Evolutionary conservation across 2,329 filamentous ascomycete species (phyloP).

Genomic region (Beauveria bassiana): DNA sequence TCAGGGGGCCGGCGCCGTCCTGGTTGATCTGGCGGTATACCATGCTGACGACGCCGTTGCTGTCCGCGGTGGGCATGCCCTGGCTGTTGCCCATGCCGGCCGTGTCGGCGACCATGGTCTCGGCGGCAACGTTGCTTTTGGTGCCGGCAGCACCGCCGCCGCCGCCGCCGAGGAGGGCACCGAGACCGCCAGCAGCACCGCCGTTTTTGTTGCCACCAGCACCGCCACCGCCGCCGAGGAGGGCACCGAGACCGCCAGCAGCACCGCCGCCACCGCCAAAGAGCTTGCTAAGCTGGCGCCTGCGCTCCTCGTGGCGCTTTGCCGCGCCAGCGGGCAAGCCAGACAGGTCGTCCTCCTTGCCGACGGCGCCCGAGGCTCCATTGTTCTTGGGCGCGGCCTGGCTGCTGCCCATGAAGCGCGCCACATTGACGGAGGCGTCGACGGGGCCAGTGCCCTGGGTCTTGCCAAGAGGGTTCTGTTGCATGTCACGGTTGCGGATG

Average conservation of each 20-base stretch:
- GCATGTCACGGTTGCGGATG: conserved; percentile 54
- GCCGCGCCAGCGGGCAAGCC: conserved; percentile 15
- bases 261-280: conserved; percentile 17
- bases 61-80: conserved; percentile 51
- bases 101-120: conserved; percentile 42
- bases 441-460: conserved; percentile 53
- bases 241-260: conserved; percentile 24
- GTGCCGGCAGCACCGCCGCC: conserved; percentile 13
- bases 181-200: conserved; percentile 23
- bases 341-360: conserved; percentile 37
- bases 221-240: conserved; percentile 12
- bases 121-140: conserved; percentile 32
- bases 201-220: neutral
- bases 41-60: conserved; percentile 51
- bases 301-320: conserved; percentile 18
- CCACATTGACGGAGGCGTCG: conserved; percentile 47
- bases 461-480: conserved; percentile 51
- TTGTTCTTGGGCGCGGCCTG: conserved; percentile 29
- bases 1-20: conserved; percentile 58
- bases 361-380: conserved; percentile 29
- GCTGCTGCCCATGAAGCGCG: conserved; percentile 50
- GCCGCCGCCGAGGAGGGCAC: conserved; percentile 21
- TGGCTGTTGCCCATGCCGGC: conserved; percentile 40
- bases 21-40: conserved; percentile 63
- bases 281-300: conserved; percentile 24